These are phyloP conservation scores for Geum urbanum DNA, from an alignment of 306 rosid species.

Conservation along the genomic window DNA sequence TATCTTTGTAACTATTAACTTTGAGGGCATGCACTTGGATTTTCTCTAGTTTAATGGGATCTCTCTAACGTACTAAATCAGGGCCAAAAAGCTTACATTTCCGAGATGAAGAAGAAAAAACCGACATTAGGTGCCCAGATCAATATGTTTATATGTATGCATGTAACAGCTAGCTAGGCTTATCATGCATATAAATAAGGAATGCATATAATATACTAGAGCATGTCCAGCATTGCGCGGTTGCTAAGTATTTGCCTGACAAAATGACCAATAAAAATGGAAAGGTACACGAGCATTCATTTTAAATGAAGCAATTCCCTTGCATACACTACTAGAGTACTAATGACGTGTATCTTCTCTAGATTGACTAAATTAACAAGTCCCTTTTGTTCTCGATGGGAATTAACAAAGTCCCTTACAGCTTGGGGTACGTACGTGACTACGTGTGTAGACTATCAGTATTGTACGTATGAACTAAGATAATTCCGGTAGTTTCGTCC, in stretches of 20 bases:
- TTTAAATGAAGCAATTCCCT: neutral
- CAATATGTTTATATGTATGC: neutral
- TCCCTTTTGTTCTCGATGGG: too few species aligned
- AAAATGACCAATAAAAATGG: neutral
- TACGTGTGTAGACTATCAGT: neutral
- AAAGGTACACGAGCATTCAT: neutral
- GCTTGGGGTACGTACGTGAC: too few species aligned
- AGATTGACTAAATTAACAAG: neutral
- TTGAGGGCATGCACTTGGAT: slow-evolving; percentile 1
- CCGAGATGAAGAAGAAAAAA: neutral
- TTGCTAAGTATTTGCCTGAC: slow-evolving; percentile 6
- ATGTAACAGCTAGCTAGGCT: neutral
- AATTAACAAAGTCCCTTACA: too few species aligned
- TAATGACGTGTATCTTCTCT: neutral
- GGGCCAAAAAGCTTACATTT: neutral
- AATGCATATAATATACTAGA: neutral
- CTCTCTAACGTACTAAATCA: too few species aligned
- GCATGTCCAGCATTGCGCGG: neutral
- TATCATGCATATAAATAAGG: neutral
- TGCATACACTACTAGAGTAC: neutral
- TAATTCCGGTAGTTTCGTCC: neutral
- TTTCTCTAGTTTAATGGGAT: neutral
- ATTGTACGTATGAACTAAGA: neutral
- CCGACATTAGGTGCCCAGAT: neutral
- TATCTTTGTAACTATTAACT: neutral